Evolutionary conservation across 2,329 filamentous ascomycete genomes (phyloP), one percentile per base, ranked within the genome.

Genomic region (Claviceps fusiformis): DNA sequence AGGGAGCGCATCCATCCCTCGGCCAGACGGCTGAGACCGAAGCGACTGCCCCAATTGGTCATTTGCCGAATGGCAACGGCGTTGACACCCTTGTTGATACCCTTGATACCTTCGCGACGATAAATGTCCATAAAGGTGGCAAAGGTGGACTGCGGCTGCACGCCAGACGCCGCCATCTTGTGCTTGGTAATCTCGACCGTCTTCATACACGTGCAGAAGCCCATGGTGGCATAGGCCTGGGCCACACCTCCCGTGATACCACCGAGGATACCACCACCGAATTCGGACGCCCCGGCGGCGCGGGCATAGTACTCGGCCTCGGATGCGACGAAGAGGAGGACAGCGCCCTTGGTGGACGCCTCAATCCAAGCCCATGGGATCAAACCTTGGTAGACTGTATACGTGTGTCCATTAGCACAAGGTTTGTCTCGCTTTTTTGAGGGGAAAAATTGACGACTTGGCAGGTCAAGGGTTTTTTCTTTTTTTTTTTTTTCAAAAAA

Each of bases 131-230:
- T 93, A 74, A 98, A 98, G 57, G 93, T 97, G 64, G 83, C 81
- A 72, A 95, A 95, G 62, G 93, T 97, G 66, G 89, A 84, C n/a
- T 83, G 87, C 29, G 89, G 88, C 76, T 89, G 89, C 62, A 85
- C 82, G 64, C 93, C 93, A 47, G 83, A 62, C 39, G 89, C 85
- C 15, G 89, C 90, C 68, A 93, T 78, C 82, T 97, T 97, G 80
- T 93, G 87, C 77, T 96, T 95, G 68, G 93, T 98, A 75, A 98
- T 98, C 75, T 98, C 93, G 62, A 97, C 93, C 60, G 93, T 98
- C 85, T 98, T 98, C 93, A 98, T 98, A 82, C 93, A 98, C 59
- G 93, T 98, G 76, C 93, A 98, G 84, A 98, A 98, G 63, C 93
- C 93, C 92, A 98, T 98, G 71, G 93, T 98, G 62, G 93, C 93